Evolutionary conservation across 768 basidiomycete species (phyloP), one percentile per base, ranked within the genome.

Genomic region (Lactarius deliciosus): DNA sequence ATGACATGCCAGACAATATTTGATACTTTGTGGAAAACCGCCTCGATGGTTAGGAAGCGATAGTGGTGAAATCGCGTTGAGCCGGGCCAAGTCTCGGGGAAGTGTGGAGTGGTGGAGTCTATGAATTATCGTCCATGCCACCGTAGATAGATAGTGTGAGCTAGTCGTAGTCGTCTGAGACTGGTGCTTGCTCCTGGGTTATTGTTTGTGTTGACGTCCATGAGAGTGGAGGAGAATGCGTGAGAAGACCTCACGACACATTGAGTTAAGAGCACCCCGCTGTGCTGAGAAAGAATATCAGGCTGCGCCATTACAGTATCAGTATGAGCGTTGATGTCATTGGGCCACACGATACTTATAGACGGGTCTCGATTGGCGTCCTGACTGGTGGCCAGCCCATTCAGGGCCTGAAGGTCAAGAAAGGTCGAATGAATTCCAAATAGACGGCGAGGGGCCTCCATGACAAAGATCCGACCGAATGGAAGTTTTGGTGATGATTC

Each of bases 11-110:
- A 18, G 45, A 58, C 57, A 36, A 56, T 18, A 10, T 34, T 66
- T 63, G 65, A 53, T 66, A 54, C 8, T 30, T 18, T 1, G 32
- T 61, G 54, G 18, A 58, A 56, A 20, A 66, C 25, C 1, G 47
- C 50, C 43, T 56, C 55, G 10, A 61, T 50, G 0, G 61, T 54
- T 11, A 58, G 10, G 7, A 66, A 47, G 56, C 47, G 25, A 63
- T 5, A 2, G 38, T 7, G 18, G 30, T 54, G 22, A 41, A 34
- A 16, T 55, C 55, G 6, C 28, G 22, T 41, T 36, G 36, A 32
- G 45, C 13, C 2, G 38, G 8, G n/a, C 34, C 41, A 11, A 40
- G 47, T 22, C 40, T 43, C 20, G 65, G 25, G 25, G 25, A 28
- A 28, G 25, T 28, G 25, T 28, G 25, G 25, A 43, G 55, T 1